Evolutionary conservation across 306 rosid species (phyloP), one percentile per base, ranked within the genome.

Genomic region (Pyrus pyrifolia): DNA sequence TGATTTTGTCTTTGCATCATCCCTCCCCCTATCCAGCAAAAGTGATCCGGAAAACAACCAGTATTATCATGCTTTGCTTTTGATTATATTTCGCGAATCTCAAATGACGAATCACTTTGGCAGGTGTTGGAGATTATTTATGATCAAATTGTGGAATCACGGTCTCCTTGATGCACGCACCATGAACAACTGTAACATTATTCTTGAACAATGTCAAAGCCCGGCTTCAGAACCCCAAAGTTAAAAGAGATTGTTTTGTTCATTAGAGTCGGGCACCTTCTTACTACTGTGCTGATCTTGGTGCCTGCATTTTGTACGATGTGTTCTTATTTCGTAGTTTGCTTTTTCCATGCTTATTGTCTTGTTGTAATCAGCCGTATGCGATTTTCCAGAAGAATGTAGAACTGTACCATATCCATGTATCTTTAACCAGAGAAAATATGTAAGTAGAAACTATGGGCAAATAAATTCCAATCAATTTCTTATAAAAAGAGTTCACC

Each of bases 41-140:
- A 27, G 17, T 0, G 8, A 27, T 27, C 3, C 19, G 21, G 17
- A 61, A 61, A 0, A 15, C 67, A 61, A 1, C 21, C 5, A 61
- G 21, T 25, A 23, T 59, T 23, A 23, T 58, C 63, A 22, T 58
- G 63, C 30, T 22, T 23, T 58, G 30, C 63, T 61, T 6, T 61
- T 44, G 46, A 74, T 62, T 27, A 25, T 11, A 74, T 29, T 62
- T 13, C 29, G 4, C 21, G 60, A 11, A 60, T 74, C 70, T 74
- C 70, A 62, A 62, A 45, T 30, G 27, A 45, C 2, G 3, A 29
- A 29, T 55, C 71, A 63, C 33, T 83, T 83, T 88, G 70, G 80
- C 91, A 95, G 99, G 90, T 33, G 68, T 59, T 95, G 97, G 97
- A 89, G 88, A 81, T 13, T 88, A 65, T 84, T 85, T 27, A 87